Base-by-base conservation (phyloP, 495 filamentous ascomycete genomes). In the Stereocaulon alpinum region DNA sequence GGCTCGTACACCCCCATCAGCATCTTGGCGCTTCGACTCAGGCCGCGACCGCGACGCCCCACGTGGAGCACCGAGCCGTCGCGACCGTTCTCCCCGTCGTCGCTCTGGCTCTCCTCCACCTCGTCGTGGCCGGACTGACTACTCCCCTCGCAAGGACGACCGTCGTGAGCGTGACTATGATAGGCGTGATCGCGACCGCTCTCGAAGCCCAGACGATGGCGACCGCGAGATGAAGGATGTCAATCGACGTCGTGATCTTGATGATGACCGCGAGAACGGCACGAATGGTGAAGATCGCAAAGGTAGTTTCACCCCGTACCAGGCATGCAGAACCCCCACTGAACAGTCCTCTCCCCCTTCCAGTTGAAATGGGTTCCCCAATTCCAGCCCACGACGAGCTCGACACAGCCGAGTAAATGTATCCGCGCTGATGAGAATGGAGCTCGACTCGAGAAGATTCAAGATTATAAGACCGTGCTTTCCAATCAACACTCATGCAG, bases 11-110 rank as follows among this genome's bases (percentile, higher is more conserved):
- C 93, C 93, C 50, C 93, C 94, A 18, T 99, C 93, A 48, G 94
- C 94, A 48, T 96, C 92, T 56, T 99, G 93, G 93, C 86, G 93
- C 47, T 99, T 97, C 67, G 93, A 99, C 69, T 89, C 87, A 65
- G 87, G 86, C 47, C 84, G 88, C 73, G 86, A 89, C 61, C 78
- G 79, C 61, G 84, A 84, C 56, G 84, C 84, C 69, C 83, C 85
- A 56, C 80, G 80, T 64, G 75, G 75, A 60, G 78, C 81, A 29
- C 77, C 76, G 66, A 76, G 81, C 58, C 83, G 75, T 56, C 70
- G 75, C 49, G 77, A 76, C 24, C 74, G 87, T 63, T 86, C 88
- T 67, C 89, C 93, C 66, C 93, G 89, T 64, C 87, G 90, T 64
- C 79, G 80, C 63, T 78, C 80, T 24, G 82, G 82, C 55, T 86